phyloP scores from a whole-genome alignment of 495 filamentous ascomycete genomes.

The Penicillium maclennaniae region DNA sequence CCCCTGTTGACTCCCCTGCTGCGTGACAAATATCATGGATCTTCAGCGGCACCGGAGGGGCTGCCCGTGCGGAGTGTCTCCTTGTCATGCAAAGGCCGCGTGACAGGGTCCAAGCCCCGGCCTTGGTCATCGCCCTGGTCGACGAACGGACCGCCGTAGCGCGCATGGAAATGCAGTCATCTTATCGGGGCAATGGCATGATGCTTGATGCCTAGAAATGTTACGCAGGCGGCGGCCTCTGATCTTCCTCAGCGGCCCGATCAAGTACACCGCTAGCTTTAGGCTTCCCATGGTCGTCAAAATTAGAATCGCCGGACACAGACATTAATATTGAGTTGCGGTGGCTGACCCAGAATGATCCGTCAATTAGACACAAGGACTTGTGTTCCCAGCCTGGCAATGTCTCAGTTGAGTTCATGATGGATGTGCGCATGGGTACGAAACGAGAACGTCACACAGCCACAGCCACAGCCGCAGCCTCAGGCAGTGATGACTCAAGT shows the following conservation, averaged over 20 bases:
- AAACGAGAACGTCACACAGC: background rate
- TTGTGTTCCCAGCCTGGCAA: background rate
- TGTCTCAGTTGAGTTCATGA: conserved; percentile 13
- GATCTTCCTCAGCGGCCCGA: background rate
- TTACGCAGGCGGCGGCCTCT: conserved; percentile 16
- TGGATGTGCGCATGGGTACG: background rate
- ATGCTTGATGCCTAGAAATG: background rate
- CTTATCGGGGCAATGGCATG: conserved; percentile 1
- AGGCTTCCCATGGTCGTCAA: conserved; percentile 4
- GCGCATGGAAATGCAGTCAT: conserved; percentile 8
- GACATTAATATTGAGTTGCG: background rate
- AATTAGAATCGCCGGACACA: conserved; percentile 11
- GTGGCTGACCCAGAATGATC: background rate
- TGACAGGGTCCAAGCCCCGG: background rate
- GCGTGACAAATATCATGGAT: background rate
- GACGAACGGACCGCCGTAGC: conserved; percentile 9
- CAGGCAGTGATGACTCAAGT: background rate
- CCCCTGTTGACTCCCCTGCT: background rate
- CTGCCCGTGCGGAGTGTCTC: background rate
- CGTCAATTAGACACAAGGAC: background rate
- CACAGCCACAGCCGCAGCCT: background rate
- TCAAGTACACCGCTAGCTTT: background rate
- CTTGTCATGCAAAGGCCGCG: conserved; percentile 1
- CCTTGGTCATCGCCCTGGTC: background rate
- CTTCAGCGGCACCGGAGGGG: background rate